A percentile compares a stretch with the other conserved stretches of the same genome.
These are phyloP conservation scores for Debaryomycetaceae sp. DNA, from an alignment of 1,139 yeast species.

Conservation along the genomic window DNA sequence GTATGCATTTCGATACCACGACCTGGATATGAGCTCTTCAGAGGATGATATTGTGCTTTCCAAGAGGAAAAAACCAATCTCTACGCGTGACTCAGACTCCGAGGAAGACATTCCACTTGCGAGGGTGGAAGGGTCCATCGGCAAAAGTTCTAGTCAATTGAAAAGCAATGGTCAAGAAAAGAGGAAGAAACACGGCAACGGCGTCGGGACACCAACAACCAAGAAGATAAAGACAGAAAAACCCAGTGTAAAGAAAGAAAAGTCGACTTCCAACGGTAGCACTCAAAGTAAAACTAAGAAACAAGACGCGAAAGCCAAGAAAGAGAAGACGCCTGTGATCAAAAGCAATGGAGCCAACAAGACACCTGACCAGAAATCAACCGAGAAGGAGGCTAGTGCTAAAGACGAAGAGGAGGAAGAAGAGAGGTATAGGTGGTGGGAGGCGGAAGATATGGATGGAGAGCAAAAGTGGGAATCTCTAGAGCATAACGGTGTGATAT, in stretches of 20 bases:
- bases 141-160: not conserved
- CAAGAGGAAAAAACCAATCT: constrained; percentile 5
- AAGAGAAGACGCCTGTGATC: constrained; percentile 3
- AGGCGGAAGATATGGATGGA: constrained; percentile 67
- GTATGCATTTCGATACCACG: not conserved
- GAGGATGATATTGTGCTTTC: constrained; percentile 10
- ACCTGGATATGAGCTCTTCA: constrained; percentile 9
- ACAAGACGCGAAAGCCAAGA: constrained; percentile 2
- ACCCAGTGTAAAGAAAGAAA: constrained; percentile 2
- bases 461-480: constrained; percentile 82
- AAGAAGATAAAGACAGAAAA: constrained; percentile 4
- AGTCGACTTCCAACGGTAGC: not conserved
- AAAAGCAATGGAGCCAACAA: not conserved
- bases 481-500: constrained; percentile 85
- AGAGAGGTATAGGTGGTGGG: constrained; percentile 83
- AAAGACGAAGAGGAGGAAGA: constrained; percentile 55
- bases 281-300: not conserved
- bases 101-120: constrained; percentile 11
- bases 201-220: not conserved
- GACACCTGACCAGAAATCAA: constrained; percentile 2
- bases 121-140: constrained; percentile 1
- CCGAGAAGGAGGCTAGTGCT: constrained; percentile 2
- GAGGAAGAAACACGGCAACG: constrained; percentile 1
- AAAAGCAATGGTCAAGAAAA: constrained; percentile 1
- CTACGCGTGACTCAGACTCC: constrained; percentile 4